Percentiles rank a stretch among this genome's conserved stretches.
Evolutionary conservation across 192 early-diverging fungal species (phyloP).

Genomic region (Phlyctochytrium arcticum): DNA sequence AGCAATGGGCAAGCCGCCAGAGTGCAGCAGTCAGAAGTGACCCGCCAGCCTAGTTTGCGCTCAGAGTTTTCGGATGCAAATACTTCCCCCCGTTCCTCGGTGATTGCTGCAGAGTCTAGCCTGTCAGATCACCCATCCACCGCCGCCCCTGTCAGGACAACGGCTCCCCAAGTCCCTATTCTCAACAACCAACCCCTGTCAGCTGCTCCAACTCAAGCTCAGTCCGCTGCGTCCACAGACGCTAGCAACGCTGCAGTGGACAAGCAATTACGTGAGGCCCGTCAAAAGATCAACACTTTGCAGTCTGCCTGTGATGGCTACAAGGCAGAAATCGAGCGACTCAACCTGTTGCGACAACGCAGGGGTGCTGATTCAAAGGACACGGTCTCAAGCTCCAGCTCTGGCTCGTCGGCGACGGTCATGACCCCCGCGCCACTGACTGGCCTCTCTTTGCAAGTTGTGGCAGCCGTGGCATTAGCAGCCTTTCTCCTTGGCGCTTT

Average conservation of each 20-base stretch:
- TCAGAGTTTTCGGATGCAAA: not conserved
- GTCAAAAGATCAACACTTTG: conserved; percentile 40
- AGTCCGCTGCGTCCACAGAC: not conserved
- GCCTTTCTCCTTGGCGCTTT: not conserved
- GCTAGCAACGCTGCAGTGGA: not conserved
- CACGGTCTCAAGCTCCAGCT: not conserved
- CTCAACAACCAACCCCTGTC: not conserved
- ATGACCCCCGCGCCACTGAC: not conserved
- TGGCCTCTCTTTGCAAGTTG: not conserved
- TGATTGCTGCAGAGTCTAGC: not conserved
- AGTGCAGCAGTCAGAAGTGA: not conserved
- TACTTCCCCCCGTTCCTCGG: not conserved
- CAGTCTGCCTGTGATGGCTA: conserved; percentile 50
- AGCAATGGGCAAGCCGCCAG: not conserved
- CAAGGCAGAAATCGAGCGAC: conserved; percentile 50
- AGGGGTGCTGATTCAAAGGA: not conserved
- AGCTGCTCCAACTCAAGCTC: not conserved
- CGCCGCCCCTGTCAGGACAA: not conserved
- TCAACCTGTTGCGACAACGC: conserved; percentile 41
- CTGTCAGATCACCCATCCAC: no score
- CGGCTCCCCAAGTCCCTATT: not conserved
- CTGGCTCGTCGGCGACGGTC: not conserved
- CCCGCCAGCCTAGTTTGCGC: not conserved
- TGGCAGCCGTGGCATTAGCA: not conserved
- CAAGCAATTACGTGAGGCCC: conserved; percentile 26